phyloP scores from a whole-genome alignment of 768 basidiomycete species.

The Hypholoma fasciculare region DNA sequence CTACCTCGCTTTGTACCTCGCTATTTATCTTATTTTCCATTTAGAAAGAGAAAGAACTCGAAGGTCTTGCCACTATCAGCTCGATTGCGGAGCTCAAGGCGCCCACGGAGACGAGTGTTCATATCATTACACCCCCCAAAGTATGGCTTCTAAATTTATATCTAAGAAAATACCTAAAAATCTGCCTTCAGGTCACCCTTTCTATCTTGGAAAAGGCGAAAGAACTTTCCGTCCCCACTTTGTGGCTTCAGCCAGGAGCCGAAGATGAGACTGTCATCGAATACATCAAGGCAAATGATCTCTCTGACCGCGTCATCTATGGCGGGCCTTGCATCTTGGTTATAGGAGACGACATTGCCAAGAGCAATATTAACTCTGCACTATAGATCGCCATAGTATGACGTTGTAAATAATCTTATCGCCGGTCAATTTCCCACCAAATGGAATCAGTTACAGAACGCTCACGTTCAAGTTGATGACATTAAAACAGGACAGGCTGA shows the following conservation, averaged over 20 bases:
- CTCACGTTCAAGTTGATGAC: no score
- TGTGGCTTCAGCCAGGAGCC: slow-evolving; percentile 93
- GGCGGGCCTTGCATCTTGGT: slow-evolving; percentile 85
- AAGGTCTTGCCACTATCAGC: slow-evolving; percentile 58
- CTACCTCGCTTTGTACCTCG: background rate
- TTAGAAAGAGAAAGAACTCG: slow-evolving; percentile 71
- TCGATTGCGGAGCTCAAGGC: slow-evolving; percentile 55
- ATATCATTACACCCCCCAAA: slow-evolving; percentile 77
- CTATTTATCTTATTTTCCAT: background rate
- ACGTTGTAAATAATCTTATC: background rate
- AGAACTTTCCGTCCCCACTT: slow-evolving; percentile 64
- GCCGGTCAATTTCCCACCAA: background rate
- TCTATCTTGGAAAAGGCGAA: slow-evolving; percentile 65
- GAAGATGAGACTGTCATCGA: slow-evolving; percentile 62
- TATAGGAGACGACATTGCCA: slow-evolving; percentile 64
- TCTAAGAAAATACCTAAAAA: background rate
- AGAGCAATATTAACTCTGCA: slow-evolving; percentile 16
- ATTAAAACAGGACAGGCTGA: no score
- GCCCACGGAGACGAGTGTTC: slow-evolving; percentile 70
- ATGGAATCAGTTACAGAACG: no score
- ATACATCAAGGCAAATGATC: slow-evolving; percentile 65
- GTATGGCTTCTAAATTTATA: slow-evolving; percentile 30
- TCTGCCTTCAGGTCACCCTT: slow-evolving; percentile 60
- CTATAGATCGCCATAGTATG: background rate
- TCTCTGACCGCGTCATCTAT: slow-evolving; percentile 70